Evolutionary conservation across 768 basidiomycete genomes (phyloP).

Genomic region (Cystofilobasidium ferigula): DNA sequence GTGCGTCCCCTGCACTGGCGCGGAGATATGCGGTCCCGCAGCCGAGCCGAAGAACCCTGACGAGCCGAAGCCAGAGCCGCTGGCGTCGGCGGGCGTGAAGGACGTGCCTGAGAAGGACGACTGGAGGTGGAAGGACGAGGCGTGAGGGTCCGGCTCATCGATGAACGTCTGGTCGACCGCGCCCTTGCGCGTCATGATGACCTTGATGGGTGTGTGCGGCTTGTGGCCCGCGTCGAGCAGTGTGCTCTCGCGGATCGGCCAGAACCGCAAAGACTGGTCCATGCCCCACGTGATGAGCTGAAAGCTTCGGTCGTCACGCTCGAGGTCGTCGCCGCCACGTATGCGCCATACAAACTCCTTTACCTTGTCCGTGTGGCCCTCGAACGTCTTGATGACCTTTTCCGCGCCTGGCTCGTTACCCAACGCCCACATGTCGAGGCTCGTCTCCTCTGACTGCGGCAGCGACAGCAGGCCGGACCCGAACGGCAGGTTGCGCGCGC

Average conservation of each 20-base stretch:
- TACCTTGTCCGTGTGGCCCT: constrained; percentile 63
- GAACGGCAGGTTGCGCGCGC: constrained; percentile 84
- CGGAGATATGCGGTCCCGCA: constrained; percentile 4
- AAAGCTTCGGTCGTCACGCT: constrained; percentile 48
- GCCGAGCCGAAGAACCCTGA: background rate
- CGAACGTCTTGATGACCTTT: constrained; percentile 59
- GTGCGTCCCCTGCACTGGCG: constrained; percentile 7
- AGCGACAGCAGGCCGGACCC: constrained; percentile 76
- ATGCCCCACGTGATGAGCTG: constrained; percentile 72
- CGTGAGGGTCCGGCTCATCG: constrained; percentile 16
- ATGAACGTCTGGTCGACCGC: constrained; percentile 21
- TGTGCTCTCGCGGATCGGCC: constrained; percentile 55
- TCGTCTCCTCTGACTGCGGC: constrained; percentile 75
- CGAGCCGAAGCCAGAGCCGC: constrained; percentile 2
- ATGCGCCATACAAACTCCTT: constrained; percentile 97
- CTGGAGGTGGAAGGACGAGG: background rate
- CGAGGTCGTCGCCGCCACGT: constrained; percentile 45
- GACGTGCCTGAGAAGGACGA: background rate
- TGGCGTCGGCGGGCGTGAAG: background rate
- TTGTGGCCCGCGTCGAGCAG: constrained; percentile 20
- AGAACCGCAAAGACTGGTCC: constrained; percentile 79
- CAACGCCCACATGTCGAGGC: constrained; percentile 68
- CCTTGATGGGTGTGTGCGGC: constrained; percentile 14
- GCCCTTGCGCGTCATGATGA: constrained; percentile 26
- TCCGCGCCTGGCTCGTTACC: constrained; percentile 38